Percentiles rank a stretch among this genome's conserved stretches.
Evolutionary conservation across 1,139 yeast genomes (phyloP).

Genomic region (Pichia inconspicua): DNA sequence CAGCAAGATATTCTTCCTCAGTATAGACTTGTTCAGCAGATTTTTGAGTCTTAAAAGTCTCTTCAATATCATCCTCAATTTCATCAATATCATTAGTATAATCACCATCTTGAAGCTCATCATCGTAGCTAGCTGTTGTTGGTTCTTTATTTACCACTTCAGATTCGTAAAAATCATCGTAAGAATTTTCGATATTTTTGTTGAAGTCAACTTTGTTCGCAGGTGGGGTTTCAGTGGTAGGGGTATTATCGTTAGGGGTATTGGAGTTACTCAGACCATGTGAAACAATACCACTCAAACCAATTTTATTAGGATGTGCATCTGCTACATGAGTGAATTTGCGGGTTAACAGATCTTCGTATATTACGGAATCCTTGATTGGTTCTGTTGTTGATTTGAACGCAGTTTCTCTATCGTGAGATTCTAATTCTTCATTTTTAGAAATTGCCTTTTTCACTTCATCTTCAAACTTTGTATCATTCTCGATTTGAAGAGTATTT

Average conservation of each 20-base stretch:
- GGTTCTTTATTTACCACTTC: conserved; percentile 1
- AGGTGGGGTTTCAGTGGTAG: neutral
- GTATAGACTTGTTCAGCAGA: conserved; percentile 10
- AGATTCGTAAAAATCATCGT: conserved; percentile 1
- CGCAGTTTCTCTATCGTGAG: conserved; percentile 18
- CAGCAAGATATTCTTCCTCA: conserved; percentile 20
- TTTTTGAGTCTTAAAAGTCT: neutral
- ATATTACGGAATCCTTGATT: conserved; percentile 10
- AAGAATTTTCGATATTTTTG: neutral
- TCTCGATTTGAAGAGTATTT: conserved; percentile 19
- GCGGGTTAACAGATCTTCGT: conserved; percentile 9
- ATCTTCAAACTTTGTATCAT: conserved; percentile 24
- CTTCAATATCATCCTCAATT: conserved; percentile 3
- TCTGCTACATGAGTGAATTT: neutral
- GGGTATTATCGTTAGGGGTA: neutral
- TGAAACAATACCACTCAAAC: neutral
- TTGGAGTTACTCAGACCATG: neutral
- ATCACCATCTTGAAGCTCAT: conserved; percentile 9
- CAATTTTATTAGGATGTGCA: neutral
- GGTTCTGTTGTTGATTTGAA: conserved; percentile 14
- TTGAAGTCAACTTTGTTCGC: neutral
- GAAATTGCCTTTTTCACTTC: conserved; percentile 21
- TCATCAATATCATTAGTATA: conserved; percentile 9
- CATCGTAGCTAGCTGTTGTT: neutral
- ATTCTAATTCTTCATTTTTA: conserved; percentile 19